These are phyloP conservation scores for Epichloe brachyelytri DNA, from an alignment of 2,329 filamentous ascomycete species.

Conservation along the genomic window DNA sequence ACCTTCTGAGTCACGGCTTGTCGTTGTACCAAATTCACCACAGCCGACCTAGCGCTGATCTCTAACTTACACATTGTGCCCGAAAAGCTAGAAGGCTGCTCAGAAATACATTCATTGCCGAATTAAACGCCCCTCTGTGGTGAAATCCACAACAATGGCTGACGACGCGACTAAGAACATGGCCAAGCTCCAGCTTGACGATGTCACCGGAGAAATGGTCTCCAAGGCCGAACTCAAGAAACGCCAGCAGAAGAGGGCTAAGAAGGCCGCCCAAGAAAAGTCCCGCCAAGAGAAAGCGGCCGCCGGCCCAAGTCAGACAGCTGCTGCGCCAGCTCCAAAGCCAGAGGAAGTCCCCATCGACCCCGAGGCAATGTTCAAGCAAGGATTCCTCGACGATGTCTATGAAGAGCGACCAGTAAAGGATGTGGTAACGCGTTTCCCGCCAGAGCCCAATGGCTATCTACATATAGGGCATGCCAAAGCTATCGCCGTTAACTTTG, in stretches of 20 bases:
- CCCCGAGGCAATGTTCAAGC: slow-evolving; percentile 63
- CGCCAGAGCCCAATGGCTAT: slow-evolving; percentile 84
- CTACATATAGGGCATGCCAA: slow-evolving; percentile 91
- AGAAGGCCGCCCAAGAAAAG: slow-evolving; percentile 49
- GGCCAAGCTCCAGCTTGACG: slow-evolving; percentile 47
- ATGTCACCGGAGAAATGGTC: slow-evolving; percentile 51
- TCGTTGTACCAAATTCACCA: background rate
- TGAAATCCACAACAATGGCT: slow-evolving; percentile 25
- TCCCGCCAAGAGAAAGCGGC: slow-evolving; percentile 73
- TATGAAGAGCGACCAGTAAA: slow-evolving; percentile 53
- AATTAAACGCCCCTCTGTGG: background rate
- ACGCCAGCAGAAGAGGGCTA: slow-evolving; percentile 41
- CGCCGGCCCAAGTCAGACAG: slow-evolving; percentile 36
- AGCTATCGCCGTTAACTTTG: slow-evolving; percentile 93
- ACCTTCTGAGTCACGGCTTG: background rate
- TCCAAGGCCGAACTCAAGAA: slow-evolving; percentile 52
- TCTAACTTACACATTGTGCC: background rate
- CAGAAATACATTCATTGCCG: background rate
- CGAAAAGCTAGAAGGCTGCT: background rate
- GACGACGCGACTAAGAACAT: slow-evolving; percentile 33
- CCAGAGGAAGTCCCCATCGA: slow-evolving; percentile 29
- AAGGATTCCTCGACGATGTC: slow-evolving; percentile 61
- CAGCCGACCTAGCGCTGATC: background rate
- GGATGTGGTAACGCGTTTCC: slow-evolving; percentile 58
- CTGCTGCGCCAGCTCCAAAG: slow-evolving; percentile 5